Base-by-base conservation (phyloP, 352 stramenopile species). In the Thraustochytrium striatum region DNA sequence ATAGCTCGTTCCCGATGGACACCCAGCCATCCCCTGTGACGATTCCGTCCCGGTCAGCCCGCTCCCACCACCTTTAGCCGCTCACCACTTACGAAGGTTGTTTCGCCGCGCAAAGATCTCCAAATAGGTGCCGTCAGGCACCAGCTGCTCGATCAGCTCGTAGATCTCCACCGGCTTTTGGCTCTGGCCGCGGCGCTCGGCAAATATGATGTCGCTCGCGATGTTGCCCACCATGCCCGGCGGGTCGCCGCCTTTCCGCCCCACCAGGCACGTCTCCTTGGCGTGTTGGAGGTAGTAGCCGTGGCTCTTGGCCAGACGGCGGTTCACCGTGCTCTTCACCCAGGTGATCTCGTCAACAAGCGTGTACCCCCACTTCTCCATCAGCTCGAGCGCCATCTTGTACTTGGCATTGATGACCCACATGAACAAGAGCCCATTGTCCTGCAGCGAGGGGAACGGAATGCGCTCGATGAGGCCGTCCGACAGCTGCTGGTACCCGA, bases 331-430 rank as follows among this genome's bases (percentile, higher is more conserved):
- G 25, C 65, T 79, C 58, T 86, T 86, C 57, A 86, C 82, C 83
- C 83, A 86, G 2, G 61, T 79, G 57, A 86, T 86, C 61, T 86
- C 83, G 53, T 86, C 83, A 16, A 86, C 72, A 16, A 85, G 61
- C 38, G 43, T 79, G 61, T 84, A 86, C 1, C 83, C 83, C 81
- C 82, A 85, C 43, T 84, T 72, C n/a, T 85, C 44, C 59, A 86
- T 53, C 47, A 86, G 58, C 25, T 85, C 81, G 11, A 86, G 57
- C 8, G 83, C 82, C n/a, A 85, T 50, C 47, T 83, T 75, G 69
- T 84, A 86, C 55, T 86, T 86, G n/a, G 83, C 83, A 53, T 86
- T 86, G 35, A 86, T 86, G n/a, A 86, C 82, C 83, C 83, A 86
- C 32, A 86, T 39, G 58, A 86, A 86, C 1, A 86, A 39, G 55